Base-by-base conservation (phyloP, 345 rosid genomes). In the Camelina neglecta region DNA sequence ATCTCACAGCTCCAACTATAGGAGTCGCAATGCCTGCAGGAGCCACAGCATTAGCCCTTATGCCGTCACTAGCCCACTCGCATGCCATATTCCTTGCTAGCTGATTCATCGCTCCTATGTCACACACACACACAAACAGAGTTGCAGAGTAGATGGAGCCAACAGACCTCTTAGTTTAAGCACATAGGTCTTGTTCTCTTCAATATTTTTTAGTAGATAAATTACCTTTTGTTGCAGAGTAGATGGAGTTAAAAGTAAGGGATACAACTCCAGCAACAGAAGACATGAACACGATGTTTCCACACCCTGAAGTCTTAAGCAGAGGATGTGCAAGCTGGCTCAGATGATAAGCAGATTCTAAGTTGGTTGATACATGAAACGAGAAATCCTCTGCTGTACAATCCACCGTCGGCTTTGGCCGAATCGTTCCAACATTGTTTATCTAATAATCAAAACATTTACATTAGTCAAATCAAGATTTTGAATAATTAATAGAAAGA, bases 1-100 rank as follows among this genome's bases (percentile, higher is more conserved):
- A 69, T 49, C 62, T 85, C 84, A 92, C 96, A 44, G 75, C 84
- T 69, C 82, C 86, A 76, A 87, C 88, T 83, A 92, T 77, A 38
- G 91, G 80, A 49, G 96, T 92, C 81, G 77, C 83, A 77, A 90
- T 86, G 72, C 80, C 86, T 86, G 88, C 91, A 81, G 96, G 94
- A 49, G 93, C 96, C 55, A 92, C 93, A 48, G 90, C 86, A 67
- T 90, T 90, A 73, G 84, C 79, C 79, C 91, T 87, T 74, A 92
- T 92, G 36, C 85, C 85, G 67, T 90, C 96, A 4, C 75, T 82
- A 1, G 92, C 94, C 96, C 96, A 92, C 69, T 92, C 97, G 54
- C 92, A 90, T 29, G 96, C 92, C 82, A 92, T 78, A 58, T 77
- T 87, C 73, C 74, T 88, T 18, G 93, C 87, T 39, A 92, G 88